Evolutionary conservation across 352 stramenopile genomes (phyloP).

Genomic region (Phytophthora sp.): DNA sequence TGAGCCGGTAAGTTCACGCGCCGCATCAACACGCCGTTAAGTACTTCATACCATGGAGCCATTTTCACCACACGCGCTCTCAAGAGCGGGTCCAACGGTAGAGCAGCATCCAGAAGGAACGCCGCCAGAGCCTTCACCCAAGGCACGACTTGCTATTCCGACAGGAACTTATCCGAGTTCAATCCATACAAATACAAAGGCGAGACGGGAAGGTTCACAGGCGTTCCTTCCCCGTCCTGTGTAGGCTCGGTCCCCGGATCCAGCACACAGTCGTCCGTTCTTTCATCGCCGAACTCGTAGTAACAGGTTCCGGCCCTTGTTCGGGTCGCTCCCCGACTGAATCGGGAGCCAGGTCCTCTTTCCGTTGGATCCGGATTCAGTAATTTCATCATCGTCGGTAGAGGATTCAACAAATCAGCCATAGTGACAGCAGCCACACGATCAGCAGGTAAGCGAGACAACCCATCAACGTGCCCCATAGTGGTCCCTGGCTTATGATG

Average conservation of each 20-base stretch:
- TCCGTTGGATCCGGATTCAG: not conserved
- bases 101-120: slow-evolving; percentile 2
- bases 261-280: no score
- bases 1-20: slow-evolving; percentile 2
- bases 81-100: slow-evolving; percentile 13
- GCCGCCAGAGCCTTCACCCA: slow-evolving; percentile 10
- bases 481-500: slow-evolving; percentile 1
- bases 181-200: not conserved
- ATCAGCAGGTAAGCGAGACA: not conserved
- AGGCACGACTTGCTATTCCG: not conserved
- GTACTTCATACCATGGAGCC: not conserved
- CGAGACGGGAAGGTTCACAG: no score
- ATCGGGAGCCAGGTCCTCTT: not conserved
- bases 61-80: slow-evolving; percentile 1
- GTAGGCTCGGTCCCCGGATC: no score
- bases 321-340: no score
- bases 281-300: no score
- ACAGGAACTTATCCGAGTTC: not conserved
- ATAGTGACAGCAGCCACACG: not conserved
- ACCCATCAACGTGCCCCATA: slow-evolving; percentile 10
- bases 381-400: not conserved
- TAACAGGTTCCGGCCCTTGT: no score
- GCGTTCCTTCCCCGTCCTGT: no score
- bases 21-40: slow-evolving; percentile 6
- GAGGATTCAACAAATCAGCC: no score